A percentile compares a stretch with the other conserved stretches of the same genome.
Evolutionary conservation across 192 early-diverging fungal species (phyloP).

Genomic region (Chytriomyces hyalinus): DNA sequence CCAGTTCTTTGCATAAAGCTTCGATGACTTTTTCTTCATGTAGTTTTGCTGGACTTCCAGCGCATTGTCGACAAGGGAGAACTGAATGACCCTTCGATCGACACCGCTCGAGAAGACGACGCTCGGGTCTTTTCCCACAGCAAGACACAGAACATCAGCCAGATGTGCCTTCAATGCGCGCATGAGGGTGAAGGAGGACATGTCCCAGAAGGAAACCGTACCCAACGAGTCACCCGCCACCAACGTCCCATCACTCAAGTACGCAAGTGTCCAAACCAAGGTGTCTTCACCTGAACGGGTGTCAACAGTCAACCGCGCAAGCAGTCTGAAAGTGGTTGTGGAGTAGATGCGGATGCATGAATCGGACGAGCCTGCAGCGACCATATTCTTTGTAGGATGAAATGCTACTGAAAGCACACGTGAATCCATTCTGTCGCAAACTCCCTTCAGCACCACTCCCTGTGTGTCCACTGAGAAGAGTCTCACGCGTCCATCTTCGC

Average conservation of each 20-base stretch:
- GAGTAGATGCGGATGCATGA: slow-evolving; percentile 66
- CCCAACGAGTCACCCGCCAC: slow-evolving; percentile 92
- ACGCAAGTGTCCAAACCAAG: slow-evolving; percentile 84
- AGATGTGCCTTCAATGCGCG: slow-evolving; percentile 76
- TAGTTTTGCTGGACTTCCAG: slow-evolving; percentile 14
- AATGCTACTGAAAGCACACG: slow-evolving; percentile 89
- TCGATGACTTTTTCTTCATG: slow-evolving; percentile 5
- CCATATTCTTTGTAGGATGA: slow-evolving; percentile 69
- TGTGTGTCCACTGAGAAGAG: slow-evolving; percentile 84
- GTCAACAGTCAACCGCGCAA: slow-evolving; percentile 78
- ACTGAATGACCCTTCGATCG: slow-evolving; percentile 84
- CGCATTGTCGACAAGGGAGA: slow-evolving; percentile 53
- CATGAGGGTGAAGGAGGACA: slow-evolving; percentile 64
- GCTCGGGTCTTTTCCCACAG: slow-evolving; percentile 63
- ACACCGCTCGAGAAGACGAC: slow-evolving; percentile 88
- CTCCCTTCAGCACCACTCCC: slow-evolving; percentile 32
- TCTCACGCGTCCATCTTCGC: slow-evolving; percentile 89
- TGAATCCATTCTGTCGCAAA: slow-evolving; percentile 42
- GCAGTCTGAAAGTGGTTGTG: slow-evolving; percentile 43
- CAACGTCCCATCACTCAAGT: slow-evolving; percentile 65
- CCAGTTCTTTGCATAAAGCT: slow-evolving; percentile 60
- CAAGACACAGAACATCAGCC: slow-evolving; percentile 89
- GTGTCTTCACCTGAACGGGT: slow-evolving; percentile 67
- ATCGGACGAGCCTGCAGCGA: slow-evolving; percentile 86
- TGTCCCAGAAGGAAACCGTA: slow-evolving; percentile 89